These are phyloP conservation scores for Salvia rosmarinus DNA, from an alignment of 257 asterid species.

Conservation along the genomic window DNA sequence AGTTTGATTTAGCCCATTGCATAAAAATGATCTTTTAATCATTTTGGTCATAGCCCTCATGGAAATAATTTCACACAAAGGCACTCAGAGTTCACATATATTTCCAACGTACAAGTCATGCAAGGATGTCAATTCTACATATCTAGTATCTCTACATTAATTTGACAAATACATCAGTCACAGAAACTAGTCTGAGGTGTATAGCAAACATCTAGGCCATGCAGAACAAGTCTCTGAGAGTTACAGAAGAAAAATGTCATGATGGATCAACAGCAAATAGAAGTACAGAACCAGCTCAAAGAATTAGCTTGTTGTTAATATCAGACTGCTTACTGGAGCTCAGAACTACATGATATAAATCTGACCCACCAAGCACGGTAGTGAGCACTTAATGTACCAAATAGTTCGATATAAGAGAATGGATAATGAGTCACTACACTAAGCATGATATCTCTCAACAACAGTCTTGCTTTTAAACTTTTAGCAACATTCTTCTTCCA, in stretches of 20 bases:
- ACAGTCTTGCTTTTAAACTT: background rate
- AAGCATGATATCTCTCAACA: slow-evolving; percentile 6
- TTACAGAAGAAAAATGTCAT: background rate
- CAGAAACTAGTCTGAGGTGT: slow-evolving; percentile 6
- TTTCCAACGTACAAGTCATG: background rate
- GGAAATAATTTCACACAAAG: slow-evolving; percentile 11
- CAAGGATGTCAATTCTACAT: slow-evolving; percentile 4
- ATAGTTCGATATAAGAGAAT: slow-evolving; percentile 4
- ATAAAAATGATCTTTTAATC: slow-evolving; percentile 14
- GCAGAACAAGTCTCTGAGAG: background rate
- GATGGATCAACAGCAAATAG: background rate
- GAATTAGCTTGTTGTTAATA: slow-evolving; percentile 8
- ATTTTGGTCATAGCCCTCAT: background rate
- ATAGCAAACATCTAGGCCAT: background rate
- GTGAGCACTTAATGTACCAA: slow-evolving; percentile 4
- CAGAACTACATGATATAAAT: slow-evolving; percentile 14
- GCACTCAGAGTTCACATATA: background rate
- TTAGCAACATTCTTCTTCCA: background rate
- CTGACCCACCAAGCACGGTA: background rate
- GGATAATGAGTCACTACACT: slow-evolving; percentile 9
- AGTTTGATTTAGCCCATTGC: slow-evolving; percentile 2
- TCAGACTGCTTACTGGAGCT: background rate
- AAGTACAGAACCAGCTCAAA: slow-evolving; percentile 12
- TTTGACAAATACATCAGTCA: background rate
- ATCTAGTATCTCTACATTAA: background rate